Evolutionary conservation across 805 yeast species (phyloP).

Genomic region (Scheffersomyces stipitis): DNA sequence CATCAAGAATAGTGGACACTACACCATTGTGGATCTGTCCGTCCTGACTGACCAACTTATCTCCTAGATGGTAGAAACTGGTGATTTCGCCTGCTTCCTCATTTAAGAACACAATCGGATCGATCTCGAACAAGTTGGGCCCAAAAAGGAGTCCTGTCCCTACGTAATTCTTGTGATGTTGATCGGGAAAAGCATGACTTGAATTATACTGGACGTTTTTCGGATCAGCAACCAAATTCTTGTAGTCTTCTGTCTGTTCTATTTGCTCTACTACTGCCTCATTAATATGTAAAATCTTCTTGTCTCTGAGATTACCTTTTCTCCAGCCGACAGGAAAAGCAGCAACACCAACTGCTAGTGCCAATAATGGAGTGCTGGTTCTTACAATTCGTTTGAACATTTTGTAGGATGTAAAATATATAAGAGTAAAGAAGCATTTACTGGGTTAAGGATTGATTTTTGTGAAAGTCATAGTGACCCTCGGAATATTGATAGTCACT

Average conservation of each 20-base stretch:
- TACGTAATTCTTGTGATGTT: conserved; percentile 44
- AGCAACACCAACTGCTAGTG: conserved; percentile 29
- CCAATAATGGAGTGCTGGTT: conserved; percentile 26
- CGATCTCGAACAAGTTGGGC: conserved; percentile 64
- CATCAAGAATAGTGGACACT: conserved; percentile 77
- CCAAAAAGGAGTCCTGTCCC: conserved; percentile 74
- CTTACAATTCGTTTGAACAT: conserved; percentile 31
- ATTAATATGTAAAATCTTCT: conserved; percentile 17
- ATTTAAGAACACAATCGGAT: conserved; percentile 67
- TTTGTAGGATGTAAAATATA: no score
- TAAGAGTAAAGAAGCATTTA: no score
- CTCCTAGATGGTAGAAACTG: conserved; percentile 72
- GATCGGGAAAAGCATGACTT: conserved; percentile 16
- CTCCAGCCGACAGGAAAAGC: conserved; percentile 27
- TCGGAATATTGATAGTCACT: no score
- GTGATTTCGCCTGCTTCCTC: conserved; percentile 50
- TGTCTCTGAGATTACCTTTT: conserved; percentile 13
- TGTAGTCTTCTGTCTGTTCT: conserved; percentile 16
- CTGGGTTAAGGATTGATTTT: no score
- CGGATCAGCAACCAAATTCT: conserved; percentile 14
- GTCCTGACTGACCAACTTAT: conserved; percentile 60
- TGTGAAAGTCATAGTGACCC: no score
- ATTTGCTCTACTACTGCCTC: conserved; percentile 18
- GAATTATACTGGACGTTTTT: conserved; percentile 9
- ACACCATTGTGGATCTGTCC: conserved; percentile 83